Base-by-base conservation (phyloP, 1,284 basidiomycete species). In the Cystobasidium pallidum region DNA sequence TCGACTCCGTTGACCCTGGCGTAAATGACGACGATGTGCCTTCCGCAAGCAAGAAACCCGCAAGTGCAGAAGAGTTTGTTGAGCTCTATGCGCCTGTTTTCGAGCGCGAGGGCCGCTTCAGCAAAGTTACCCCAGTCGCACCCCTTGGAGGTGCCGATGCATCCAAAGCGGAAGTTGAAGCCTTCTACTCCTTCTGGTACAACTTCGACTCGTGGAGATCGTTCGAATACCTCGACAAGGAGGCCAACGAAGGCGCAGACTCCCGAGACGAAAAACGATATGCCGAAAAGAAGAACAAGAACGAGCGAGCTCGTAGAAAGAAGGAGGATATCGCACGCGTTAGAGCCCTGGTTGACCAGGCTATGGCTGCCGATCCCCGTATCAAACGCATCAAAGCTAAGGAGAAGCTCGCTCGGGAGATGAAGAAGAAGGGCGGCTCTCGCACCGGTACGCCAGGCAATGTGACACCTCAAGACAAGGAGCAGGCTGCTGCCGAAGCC, bases 201-300 rank as follows among this genome's bases (percentile, higher is more conserved):
- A 96, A 96, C 86, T 97, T 99, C 83, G 94, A 98, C 82, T 92
- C 90, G 79, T 99, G 96, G 96, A 85, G 96, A 77, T 92, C 89
- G 82, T 99, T 99, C 81, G 95, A 99, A 83, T 98, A 94, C 85
- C 85, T 92, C 78, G 95, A 99, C 84, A 99, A 99, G 86, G 95
- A 99, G 82, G 89, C 93, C 76, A 97, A 97, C 82, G 95, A 99
- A 83, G 95, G 95, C 32, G 92, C 90, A 75, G 95, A 99, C 81
- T 92, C 87, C 90, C 95, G 96, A 76, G 95, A 98, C 81, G 94
- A 99, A 81, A 98, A 99, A 84, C 91, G 96, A 52, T 97, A 94
- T 84, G 93, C 92, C 7, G 96, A 99, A 84, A 98, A 98, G 86
- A 99, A 99, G 87, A 99, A 99, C 88, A 95, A 96, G 83, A 85